Evolutionary conservation across 2,329 filamentous ascomycete species (phyloP), one percentile per base, ranked within the genome.

Genomic region (Ceratocystis albifundus): DNA sequence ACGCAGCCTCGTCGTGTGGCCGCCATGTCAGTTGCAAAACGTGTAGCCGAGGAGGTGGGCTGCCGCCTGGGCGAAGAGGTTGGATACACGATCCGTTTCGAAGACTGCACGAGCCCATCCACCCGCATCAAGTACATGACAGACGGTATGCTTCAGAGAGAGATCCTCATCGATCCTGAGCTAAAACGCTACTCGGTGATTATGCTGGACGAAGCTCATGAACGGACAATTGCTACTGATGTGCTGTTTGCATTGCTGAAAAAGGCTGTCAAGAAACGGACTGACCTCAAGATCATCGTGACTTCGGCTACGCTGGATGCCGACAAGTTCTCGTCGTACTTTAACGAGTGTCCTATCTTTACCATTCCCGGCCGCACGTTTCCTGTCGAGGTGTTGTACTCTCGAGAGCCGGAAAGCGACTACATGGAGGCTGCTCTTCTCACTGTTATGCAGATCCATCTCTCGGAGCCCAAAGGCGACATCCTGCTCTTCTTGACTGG

Each of bases 111-210:
- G 0, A 89, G 87, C 70, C 85, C 90, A 1, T 82, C 87, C 20
- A 99, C 94, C 0, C 90, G 87, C 73, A 96, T 99, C 79, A 99
- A 99, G 78, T 99, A 99, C 78, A 96, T 99, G 93, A 99, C 94
- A 17, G 94, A 99, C 72, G 94, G 94, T 76, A 97, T 97, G 89
- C 83, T 99, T 74, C 87, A 96, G 77, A 84, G 94, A 78, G 94
- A 99, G 77, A 91, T 96, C 74, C 81, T 99, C 64, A 82, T 96
- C 70, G 94, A 99, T 74, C 89, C 92, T 0, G 88, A 96, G 71
- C 78, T 99, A 70, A 88, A 83, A 72, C 85, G 89, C 70, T 99
- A 99, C 74, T 96, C 91, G 0, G 90, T 94, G 68, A 96, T 99
- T 72, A 99, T 99, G 87, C 82, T 99, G 71, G 94, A 99, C 74